phyloP scores from a whole-genome alignment of 2,329 filamentous ascomycete genomes.

The Diaporthe citriasiana region DNA sequence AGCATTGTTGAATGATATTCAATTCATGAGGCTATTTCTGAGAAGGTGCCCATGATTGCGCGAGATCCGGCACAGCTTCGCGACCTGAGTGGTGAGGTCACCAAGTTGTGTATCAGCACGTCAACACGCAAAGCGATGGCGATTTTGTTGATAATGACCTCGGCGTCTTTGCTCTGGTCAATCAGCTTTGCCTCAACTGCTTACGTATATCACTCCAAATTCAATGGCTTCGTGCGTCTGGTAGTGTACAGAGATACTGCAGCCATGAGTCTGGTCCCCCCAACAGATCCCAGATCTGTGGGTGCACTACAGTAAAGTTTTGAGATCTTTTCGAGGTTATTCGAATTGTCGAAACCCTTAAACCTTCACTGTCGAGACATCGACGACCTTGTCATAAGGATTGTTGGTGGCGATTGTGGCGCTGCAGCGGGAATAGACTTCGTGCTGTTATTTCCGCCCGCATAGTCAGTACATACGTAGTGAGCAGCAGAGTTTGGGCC shows the following conservation, averaged over 20 bases:
- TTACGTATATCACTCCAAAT: neutral
- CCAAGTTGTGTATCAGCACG: conserved; percentile 28
- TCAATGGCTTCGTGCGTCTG: neutral
- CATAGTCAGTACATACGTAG: neutral
- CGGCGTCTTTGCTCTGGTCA: neutral
- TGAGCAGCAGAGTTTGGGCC: neutral
- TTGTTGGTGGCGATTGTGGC: too few relatives aligned
- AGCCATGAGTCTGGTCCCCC: neutral
- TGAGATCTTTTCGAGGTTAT: neutral
- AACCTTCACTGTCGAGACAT: neutral
- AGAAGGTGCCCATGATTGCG: neutral
- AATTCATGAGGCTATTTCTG: neutral
- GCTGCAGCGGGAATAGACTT: neutral
- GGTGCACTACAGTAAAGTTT: neutral
- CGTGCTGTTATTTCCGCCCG: neutral
- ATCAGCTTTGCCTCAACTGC: neutral
- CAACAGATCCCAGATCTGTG: too few relatives aligned
- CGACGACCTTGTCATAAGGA: neutral
- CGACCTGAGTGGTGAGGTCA: conserved; percentile 19
- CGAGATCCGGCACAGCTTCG: conserved; percentile 5
- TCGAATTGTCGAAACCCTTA: neutral
- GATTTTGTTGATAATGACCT: conserved; percentile 8
- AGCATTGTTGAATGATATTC: neutral
- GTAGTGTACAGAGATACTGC: neutral
- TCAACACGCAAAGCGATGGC: conserved; percentile 26